Percentiles rank a stretch among this genome's conserved stretches.
Evolutionary conservation across 352 stramenopile species (phyloP).

Genomic region (Phytophthora podocarpi): DNA sequence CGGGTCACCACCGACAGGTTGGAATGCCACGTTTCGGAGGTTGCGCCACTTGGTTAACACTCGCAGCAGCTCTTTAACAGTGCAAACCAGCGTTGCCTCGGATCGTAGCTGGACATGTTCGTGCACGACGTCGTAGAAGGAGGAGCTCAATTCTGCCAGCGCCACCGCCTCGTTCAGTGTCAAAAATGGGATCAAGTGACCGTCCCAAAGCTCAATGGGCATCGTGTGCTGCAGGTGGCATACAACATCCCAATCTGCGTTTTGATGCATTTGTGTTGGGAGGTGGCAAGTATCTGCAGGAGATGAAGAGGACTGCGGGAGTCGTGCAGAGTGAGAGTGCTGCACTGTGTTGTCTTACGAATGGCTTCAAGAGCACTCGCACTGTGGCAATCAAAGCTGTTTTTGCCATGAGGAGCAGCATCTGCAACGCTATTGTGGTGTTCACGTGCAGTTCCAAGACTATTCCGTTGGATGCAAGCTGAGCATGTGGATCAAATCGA

Average conservation of each 20-base stretch:
- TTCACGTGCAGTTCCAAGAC: neutral
- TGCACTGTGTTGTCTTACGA: conserved; percentile 1
- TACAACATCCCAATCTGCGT: neutral
- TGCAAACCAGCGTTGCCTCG: conserved; percentile 45
- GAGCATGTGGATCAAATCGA: conserved; percentile 18
- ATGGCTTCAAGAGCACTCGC: neutral
- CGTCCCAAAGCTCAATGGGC: conserved; percentile 65
- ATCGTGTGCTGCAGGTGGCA: conserved; percentile 36
- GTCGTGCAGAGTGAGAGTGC: conserved; percentile 1
- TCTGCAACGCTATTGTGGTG: neutral
- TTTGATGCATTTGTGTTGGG: conserved; percentile 15
- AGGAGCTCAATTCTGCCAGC: conserved; percentile 53
- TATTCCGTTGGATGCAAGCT: conserved; percentile 1
- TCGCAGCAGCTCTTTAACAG: conserved; percentile 36
- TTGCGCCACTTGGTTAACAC: conserved; percentile 59
- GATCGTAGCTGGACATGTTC: conserved; percentile 44
- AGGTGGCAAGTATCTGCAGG: conserved; percentile 7
- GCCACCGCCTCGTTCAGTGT: conserved; percentile 60
- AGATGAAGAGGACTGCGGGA: conserved; percentile 16
- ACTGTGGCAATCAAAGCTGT: too few relatives aligned
- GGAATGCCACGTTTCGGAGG: conserved; percentile 59
- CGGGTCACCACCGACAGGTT: conserved; percentile 41
- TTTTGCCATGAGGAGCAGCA: conserved; percentile 17
- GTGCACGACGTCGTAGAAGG: conserved; percentile 63
- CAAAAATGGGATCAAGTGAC: conserved; percentile 54